Percentiles rank a stretch among this genome's conserved stretches.
These are phyloP conservation scores for Deuterostichococcus epilithicus DNA, from an alignment of 139 green algal genomes.

Conservation along the genomic window DNA sequence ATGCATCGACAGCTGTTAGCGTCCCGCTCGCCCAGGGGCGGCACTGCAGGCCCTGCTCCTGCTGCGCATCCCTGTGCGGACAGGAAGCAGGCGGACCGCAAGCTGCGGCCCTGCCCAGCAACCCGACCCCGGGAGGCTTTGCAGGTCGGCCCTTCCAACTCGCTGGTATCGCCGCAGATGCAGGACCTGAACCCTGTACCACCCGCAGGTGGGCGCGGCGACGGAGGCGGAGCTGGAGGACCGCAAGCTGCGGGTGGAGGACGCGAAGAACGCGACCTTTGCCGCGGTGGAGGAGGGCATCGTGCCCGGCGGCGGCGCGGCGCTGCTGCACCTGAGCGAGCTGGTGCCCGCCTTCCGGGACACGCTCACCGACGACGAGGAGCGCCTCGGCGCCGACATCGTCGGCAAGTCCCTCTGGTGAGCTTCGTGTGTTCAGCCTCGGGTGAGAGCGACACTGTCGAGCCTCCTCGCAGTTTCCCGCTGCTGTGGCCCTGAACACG, in stretches of 20 bases:
- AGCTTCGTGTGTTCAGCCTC: conserved; percentile 33
- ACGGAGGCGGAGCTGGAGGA: conserved; percentile 99
- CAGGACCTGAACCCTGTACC: not conserved
- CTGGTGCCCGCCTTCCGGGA: conserved; percentile 79
- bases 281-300: conserved; percentile 94
- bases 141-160: too few relatives aligned
- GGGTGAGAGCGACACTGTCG: too few relatives aligned
- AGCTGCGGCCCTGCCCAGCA: too few relatives aligned
- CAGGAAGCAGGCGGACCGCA: too few relatives aligned
- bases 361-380: conserved; percentile 77
- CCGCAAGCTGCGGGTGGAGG: conserved; percentile 97
- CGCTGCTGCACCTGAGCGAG: conserved; percentile 90
- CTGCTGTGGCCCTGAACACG: too few relatives aligned
- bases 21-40: too few relatives aligned
- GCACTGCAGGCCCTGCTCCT: not conserved
- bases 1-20: not conserved
- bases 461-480: too few relatives aligned
- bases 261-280: conserved; percentile 99
- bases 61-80: not conserved
- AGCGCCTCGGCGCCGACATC: conserved; percentile 91
- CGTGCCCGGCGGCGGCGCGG: conserved; percentile 86
- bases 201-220: conserved; percentile 84
- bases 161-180: too few relatives aligned
- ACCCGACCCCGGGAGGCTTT: too few relatives aligned
- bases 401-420: conserved; percentile 80